Conservation (phyloP, 164 flowering plant species). For the Litsea cubeba region DNA sequence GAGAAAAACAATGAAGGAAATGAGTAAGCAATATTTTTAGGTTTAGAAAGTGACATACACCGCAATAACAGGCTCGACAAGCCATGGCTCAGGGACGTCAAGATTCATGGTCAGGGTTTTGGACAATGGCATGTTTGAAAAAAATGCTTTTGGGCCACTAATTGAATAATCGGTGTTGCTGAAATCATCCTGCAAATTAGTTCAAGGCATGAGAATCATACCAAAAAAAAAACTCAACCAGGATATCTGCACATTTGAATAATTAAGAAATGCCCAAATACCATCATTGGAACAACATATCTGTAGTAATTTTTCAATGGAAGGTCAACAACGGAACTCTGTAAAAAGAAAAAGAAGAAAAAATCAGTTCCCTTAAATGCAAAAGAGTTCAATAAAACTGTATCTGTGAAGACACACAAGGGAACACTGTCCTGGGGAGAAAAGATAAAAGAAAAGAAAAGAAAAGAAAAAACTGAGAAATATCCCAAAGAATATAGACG, state of each 20-base stretch:
- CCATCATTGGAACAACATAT: slow-evolving; percentile 86
- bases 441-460: background rate
- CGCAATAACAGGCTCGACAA: slow-evolving; percentile 93
- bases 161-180: slow-evolving; percentile 58
- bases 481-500: too few species aligned
- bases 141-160: slow-evolving; percentile 91
- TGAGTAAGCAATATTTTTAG: background rate
- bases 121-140: slow-evolving; percentile 93
- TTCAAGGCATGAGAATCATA: slow-evolving; percentile 10
- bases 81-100: slow-evolving; percentile 99
- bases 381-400: slow-evolving; percentile 6
- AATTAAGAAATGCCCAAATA: slow-evolving; percentile 22
- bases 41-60: slow-evolving; percentile 47
- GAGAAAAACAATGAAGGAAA: background rate
- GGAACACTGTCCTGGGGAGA: background rate
- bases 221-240: background rate
- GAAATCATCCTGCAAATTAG: slow-evolving; percentile 77
- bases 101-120: slow-evolving; percentile 99
- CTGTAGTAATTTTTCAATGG: slow-evolving; percentile 97
- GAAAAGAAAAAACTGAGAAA: background rate
- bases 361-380: background rate
- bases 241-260: background rate
- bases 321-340: slow-evolving; percentile 95
- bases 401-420: too few species aligned
- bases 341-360: slow-evolving; percentile 23